Conservation (phyloP, 192 early-diverging fungal genomes). For the Coemansia sp. region DNA sequence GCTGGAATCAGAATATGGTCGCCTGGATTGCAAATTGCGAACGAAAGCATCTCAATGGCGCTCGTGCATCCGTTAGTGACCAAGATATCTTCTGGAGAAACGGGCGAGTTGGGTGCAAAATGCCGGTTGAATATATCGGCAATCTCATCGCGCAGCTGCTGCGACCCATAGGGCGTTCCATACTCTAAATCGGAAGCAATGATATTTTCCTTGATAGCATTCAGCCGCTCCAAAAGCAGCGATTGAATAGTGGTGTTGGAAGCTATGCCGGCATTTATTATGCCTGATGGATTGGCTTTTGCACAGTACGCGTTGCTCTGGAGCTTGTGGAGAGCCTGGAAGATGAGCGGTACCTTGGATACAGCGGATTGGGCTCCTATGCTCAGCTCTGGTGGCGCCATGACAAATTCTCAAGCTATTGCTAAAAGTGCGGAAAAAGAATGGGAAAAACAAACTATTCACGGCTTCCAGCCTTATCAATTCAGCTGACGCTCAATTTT, state of each 20-base stretch:
- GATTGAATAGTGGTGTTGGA: conserved; percentile 67
- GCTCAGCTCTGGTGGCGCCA: conserved; percentile 32
- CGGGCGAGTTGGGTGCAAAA: conserved; percentile 51
- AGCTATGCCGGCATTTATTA: conserved; percentile 80
- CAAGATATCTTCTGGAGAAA: conserved; percentile 57
- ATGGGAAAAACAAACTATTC: not conserved
- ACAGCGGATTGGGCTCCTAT: conserved; percentile 20
- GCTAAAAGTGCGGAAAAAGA: conserved; percentile 4
- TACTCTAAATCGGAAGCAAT: conserved; percentile 44
- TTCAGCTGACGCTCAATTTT: not conserved
- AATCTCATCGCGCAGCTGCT: conserved; percentile 56
- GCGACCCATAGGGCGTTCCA: conserved; percentile 55
- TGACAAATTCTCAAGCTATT: conserved; percentile 5
- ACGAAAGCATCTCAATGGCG: conserved; percentile 63
- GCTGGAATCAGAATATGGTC: conserved; percentile 72
- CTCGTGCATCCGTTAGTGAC: conserved; percentile 66
- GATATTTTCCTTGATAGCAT: conserved; percentile 17
- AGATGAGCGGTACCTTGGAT: conserved; percentile 24
- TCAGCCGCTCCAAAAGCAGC: conserved; percentile 57
- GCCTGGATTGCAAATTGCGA: conserved; percentile 64
- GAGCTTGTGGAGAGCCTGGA: conserved; percentile 24
- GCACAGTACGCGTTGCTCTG: conserved; percentile 39
- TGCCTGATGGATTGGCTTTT: conserved; percentile 60
- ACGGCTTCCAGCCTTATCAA: not conserved
- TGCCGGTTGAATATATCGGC: conserved; percentile 65